phyloP scores from a whole-genome alignment of 768 basidiomycete genomes.

The Leccinum olivaceopallidum region DNA sequence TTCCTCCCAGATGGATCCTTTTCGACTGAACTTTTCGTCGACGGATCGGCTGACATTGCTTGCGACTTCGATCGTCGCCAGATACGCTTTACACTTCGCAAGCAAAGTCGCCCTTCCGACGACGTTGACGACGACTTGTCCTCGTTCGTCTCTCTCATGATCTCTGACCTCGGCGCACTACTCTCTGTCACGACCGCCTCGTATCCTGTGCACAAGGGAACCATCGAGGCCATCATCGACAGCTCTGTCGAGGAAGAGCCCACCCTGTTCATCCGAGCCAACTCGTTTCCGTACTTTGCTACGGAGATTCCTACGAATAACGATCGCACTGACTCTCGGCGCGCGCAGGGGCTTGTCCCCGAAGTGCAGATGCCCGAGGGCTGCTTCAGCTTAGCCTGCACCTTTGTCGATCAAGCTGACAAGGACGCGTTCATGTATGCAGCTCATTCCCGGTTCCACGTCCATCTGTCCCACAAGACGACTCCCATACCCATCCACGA shows the following conservation, averaged over 20 bases:
- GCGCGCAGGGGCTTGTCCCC: slow-evolving; percentile 29
- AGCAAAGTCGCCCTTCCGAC: slow-evolving; percentile 21
- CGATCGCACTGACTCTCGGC: slow-evolving; percentile 11
- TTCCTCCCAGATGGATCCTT: slow-evolving; percentile 37
- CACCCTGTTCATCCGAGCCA: slow-evolving; percentile 34
- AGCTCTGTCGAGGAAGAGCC: slow-evolving; percentile 10
- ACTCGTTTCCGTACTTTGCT: slow-evolving; percentile 34
- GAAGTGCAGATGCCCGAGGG: slow-evolving; percentile 29
- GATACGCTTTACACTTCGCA: slow-evolving; percentile 34
- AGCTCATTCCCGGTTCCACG: slow-evolving; percentile 22
- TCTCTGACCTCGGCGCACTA: not conserved
- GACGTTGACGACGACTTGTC: not conserved
- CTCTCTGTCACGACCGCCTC: slow-evolving; percentile 11
- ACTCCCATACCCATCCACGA: slow-evolving; percentile 17
- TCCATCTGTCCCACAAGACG: slow-evolving; percentile 9
- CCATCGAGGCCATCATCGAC: slow-evolving; percentile 25
- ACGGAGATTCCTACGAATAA: not conserved
- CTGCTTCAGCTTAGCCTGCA: slow-evolving; percentile 32
- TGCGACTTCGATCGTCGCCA: slow-evolving; percentile 37
- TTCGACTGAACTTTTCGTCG: slow-evolving; percentile 30
- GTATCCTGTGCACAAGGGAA: slow-evolving; percentile 21
- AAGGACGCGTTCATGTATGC: slow-evolving; percentile 31
- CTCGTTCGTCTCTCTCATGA: not conserved
- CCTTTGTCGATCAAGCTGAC: slow-evolving; percentile 27
- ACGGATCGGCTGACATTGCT: slow-evolving; percentile 33